Percentiles rank a stretch among this genome's conserved stretches.
These are phyloP conservation scores for Cenchrus americanus DNA, from an alignment of 176 grass and related monocot species.

Conservation along the genomic window DNA sequence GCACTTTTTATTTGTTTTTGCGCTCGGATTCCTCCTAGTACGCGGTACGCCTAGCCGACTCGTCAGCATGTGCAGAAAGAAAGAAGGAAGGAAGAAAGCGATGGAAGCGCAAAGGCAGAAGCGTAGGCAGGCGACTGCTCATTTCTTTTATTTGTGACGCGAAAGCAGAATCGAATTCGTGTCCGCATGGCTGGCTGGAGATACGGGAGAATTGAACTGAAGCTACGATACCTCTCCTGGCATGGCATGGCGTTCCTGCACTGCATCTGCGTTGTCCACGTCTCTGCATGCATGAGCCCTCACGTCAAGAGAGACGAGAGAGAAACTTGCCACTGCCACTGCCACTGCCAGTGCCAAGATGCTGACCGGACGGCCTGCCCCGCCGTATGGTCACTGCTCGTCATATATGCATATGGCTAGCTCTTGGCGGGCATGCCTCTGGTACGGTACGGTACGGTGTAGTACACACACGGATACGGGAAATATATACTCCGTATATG, in stretches of 20 bases:
- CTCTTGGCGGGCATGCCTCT: not conserved
- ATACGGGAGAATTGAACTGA: not conserved
- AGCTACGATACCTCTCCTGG: not conserved
- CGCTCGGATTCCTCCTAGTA: no score
- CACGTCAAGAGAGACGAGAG: not conserved
- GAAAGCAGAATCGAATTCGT: constrained; percentile 16
- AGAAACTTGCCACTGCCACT: not conserved
- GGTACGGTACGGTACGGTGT: not conserved
- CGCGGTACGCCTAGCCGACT: no score
- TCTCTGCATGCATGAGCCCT: not conserved
- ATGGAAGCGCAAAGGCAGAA: not conserved
- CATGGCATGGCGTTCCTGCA: no score
- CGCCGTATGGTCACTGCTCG: not conserved
- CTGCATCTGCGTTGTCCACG: no score
- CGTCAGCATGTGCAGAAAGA: no score
- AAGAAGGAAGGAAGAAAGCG: no score
- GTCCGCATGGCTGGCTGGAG: not conserved
- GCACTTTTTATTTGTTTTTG: no score
- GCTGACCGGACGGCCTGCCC: not conserved
- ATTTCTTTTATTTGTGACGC: not conserved
- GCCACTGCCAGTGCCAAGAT: not conserved
- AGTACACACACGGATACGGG: not conserved
- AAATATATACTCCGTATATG: not conserved
- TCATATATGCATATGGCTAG: no score
- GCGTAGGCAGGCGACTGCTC: not conserved